Evolutionary conservation across 345 rosid species (phyloP), one percentile per base, ranked within the genome.

Genomic region (Salix dunnii): DNA sequence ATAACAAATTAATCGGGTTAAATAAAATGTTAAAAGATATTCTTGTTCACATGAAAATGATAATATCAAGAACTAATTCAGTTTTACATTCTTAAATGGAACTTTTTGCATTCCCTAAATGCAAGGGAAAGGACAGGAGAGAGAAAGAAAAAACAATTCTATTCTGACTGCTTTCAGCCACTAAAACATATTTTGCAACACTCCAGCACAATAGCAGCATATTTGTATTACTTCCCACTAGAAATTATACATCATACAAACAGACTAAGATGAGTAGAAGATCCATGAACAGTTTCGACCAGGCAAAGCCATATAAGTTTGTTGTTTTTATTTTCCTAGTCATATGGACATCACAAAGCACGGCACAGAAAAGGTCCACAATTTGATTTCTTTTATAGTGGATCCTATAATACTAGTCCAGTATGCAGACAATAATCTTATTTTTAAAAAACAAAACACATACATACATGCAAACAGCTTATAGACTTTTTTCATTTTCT

Each of bases 221-320:
- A 73, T 12, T 7, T 16, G 31, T 40, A 38, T 21, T 38, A 63
- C 70, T 18, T 43, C 64, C 61, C 58, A 63, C 28, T 35, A 72
- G 48, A 14, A 60, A 42, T 63, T 25, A n/a, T 58, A n/a, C 62
- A 58, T 58, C 62, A 25, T 11, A 63, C 35, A 28, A 40, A 73
- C 11, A 36, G n/a, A 43, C 62, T n/a, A 14, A 2, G 63, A 17
- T 2, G 49, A 2, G 69, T 28, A 74, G 18, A 67, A 74, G 28
- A 67, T 67, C 18, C 13, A 75, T 27, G 55, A 74, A 48, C 13
- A 74, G 63, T 33, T 74, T n/a, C 70, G n/a, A 74, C n/a, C 33
- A 7, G 25, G 67, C 21, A 48, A 55, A 25, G n/a, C 7, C 42
- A 55, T 20, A 42, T 2, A 14, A 68, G 28, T 27, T 20, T 55